Conservation (phyloP, 2,329 filamentous ascomycete genomes). For the Cercospora janseana region DNA sequence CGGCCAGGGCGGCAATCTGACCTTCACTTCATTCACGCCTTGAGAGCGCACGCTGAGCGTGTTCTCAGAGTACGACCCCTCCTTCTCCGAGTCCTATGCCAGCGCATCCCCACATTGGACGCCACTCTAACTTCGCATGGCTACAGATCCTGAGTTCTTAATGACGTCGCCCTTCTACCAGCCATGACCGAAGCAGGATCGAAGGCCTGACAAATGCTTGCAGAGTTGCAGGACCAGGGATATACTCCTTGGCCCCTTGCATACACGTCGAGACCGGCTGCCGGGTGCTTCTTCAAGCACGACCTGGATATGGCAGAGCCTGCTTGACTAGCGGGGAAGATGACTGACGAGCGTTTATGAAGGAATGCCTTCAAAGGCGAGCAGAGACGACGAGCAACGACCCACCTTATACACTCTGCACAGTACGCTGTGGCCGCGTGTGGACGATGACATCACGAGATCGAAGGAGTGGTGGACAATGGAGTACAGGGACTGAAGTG, state of each 20-base stretch:
- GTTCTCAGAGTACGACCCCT: slow-evolving; percentile 25
- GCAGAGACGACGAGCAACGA: background rate
- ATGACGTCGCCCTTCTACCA: slow-evolving; percentile 30
- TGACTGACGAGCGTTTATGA: slow-evolving; percentile 11
- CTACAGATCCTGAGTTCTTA: slow-evolving; percentile 28
- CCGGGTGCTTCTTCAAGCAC: slow-evolving; percentile 27
- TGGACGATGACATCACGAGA: background rate
- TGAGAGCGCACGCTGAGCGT: slow-evolving; percentile 17
- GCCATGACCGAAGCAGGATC: slow-evolving; percentile 15
- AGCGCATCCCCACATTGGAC: slow-evolving; percentile 20
- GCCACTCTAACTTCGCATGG: slow-evolving; percentile 17
- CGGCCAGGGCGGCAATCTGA: slow-evolving; percentile 25
- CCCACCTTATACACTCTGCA: slow-evolving; percentile 8
- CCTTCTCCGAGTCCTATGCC: slow-evolving; percentile 21
- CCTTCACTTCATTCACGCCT: slow-evolving; percentile 15
- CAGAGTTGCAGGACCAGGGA: slow-evolving; percentile 12
- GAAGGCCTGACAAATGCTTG: slow-evolving; percentile 17
- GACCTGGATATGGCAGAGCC: slow-evolving; percentile 14
- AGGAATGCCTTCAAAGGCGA: slow-evolving; percentile 6
- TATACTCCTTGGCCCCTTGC: slow-evolving; percentile 26
- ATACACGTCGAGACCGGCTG: slow-evolving; percentile 20
- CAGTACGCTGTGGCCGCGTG: slow-evolving; percentile 5
- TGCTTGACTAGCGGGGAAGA: background rate
- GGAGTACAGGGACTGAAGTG: slow-evolving; percentile 5
- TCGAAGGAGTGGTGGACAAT: slow-evolving; percentile 11